A percentile compares a stretch with the other conserved stretches of the same genome.
phyloP scores from a whole-genome alignment of 768 basidiomycete species.

The Hygrocybe punicea region DNA sequence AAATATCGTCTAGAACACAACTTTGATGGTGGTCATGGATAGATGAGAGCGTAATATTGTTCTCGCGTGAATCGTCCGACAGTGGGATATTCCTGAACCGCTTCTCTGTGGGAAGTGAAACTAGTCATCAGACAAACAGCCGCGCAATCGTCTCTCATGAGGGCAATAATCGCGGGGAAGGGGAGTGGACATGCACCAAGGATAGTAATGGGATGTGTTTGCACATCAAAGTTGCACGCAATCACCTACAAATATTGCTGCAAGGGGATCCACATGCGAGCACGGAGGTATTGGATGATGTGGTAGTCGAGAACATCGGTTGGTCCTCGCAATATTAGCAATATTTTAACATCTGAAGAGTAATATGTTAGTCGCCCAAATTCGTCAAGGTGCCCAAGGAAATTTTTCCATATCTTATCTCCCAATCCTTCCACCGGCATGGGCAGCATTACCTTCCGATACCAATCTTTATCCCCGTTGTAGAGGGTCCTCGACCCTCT shows the following conservation, averaged over 20 bases:
- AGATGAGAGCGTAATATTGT: not conserved
- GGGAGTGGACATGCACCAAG: not conserved
- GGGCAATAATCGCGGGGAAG: not conserved
- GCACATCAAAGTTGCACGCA: not conserved
- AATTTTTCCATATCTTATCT: too few relatives aligned
- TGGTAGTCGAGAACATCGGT: too few relatives aligned
- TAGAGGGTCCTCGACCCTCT: too few relatives aligned
- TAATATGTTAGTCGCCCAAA: too few relatives aligned
- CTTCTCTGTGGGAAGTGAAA: not conserved
- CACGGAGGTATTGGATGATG: too few relatives aligned
- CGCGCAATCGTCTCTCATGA: not conserved
- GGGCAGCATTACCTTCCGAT: too few relatives aligned
- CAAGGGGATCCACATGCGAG: not conserved
- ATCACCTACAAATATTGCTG: not conserved
- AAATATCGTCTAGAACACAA: too few relatives aligned
- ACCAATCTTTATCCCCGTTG: too few relatives aligned
- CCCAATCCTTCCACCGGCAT: too few relatives aligned
- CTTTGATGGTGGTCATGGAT: not conserved
- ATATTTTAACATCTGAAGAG: too few relatives aligned
- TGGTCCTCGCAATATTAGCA: too few relatives aligned
- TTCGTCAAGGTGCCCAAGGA: too few relatives aligned
- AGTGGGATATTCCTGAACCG: not conserved
- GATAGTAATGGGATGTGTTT: not conserved
- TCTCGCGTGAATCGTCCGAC: not conserved
- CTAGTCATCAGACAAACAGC: not conserved